Evolutionary conservation across 208 protist species (phyloP).

Genomic region (Crithidia bombi): DNA sequence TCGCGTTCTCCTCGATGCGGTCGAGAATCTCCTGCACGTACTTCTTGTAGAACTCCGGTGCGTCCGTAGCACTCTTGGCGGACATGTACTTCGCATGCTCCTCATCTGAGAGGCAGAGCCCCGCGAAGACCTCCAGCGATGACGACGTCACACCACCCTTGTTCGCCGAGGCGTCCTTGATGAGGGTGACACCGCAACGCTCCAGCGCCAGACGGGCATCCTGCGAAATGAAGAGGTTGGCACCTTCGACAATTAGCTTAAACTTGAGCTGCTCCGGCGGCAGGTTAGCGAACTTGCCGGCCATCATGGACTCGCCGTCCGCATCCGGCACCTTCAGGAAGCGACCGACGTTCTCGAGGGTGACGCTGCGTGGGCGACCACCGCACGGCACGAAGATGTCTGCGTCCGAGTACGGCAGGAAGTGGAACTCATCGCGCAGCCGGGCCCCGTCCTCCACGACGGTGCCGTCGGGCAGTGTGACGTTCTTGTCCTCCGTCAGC

Average conservation of each 20-base stretch:
- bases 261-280: slow-evolving; percentile 71
- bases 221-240: slow-evolving; percentile 98
- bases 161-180: slow-evolving; percentile 95
- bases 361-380: slow-evolving; percentile 94
- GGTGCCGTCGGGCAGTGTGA: slow-evolving; percentile 89
- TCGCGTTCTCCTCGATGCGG: slow-evolving; percentile 88
- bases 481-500: slow-evolving; percentile 84
- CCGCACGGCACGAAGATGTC: slow-evolving; percentile 97
- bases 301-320: slow-evolving; percentile 72
- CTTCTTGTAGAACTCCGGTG: slow-evolving; percentile 92
- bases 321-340: slow-evolving; percentile 76
- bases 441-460: slow-evolving; percentile 63
- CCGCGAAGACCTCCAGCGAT: slow-evolving; percentile 96
- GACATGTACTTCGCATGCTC: slow-evolving; percentile 92
- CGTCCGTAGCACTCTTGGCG: slow-evolving; percentile 54
- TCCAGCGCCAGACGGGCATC: slow-evolving; percentile 93
- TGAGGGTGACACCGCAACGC: slow-evolving; percentile 81
- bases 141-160: slow-evolving; percentile 98
- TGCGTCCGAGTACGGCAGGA: slow-evolving; percentile 82
- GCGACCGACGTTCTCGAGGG: slow-evolving; percentile 90
- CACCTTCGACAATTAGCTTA: slow-evolving; percentile 96
- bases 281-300: slow-evolving; percentile 57
- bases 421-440: slow-evolving; percentile 95
- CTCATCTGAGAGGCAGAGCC: slow-evolving; percentile 93
- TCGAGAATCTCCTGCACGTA: slow-evolving; percentile 91